A percentile compares a stretch with the other conserved stretches of the same genome.
phyloP scores from a whole-genome alignment of 257 asterid species.

The Coffea eugenioides region DNA sequence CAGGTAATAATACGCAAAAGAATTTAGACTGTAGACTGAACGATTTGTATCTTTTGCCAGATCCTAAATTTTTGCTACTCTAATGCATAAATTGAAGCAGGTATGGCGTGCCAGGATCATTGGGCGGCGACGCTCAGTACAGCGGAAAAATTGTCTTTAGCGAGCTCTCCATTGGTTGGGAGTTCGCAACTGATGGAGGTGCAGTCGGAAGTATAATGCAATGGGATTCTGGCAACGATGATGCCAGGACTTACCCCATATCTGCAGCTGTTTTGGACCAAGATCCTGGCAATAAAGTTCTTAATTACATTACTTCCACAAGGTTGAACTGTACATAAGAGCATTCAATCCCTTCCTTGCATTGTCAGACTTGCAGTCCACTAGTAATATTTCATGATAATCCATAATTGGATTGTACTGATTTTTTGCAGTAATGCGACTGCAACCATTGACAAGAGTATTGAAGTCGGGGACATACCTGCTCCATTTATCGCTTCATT shows the following conservation, averaged over 20 bases:
- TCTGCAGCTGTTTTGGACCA: slow-evolving; percentile 39
- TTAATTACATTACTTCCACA: slow-evolving; percentile 38
- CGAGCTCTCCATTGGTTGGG: slow-evolving; percentile 13
- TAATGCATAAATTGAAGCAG: slow-evolving; percentile 20
- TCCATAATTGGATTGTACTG: background rate
- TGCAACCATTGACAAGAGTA: slow-evolving; percentile 42
- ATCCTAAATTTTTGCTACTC: too few relatives aligned
- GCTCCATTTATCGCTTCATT: slow-evolving; percentile 61
- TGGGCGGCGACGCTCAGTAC: slow-evolving; percentile 36
- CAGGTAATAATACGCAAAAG: slow-evolving; percentile 22
- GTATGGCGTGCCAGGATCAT: slow-evolving; percentile 32
- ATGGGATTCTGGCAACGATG: slow-evolving; percentile 31
- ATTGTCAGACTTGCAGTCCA: too few relatives aligned
- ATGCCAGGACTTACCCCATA: slow-evolving; percentile 47
- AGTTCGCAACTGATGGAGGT: slow-evolving; percentile 25
- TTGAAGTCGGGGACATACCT: slow-evolving; percentile 15
- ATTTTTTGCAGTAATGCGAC: slow-evolving; percentile 42
- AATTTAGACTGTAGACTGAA: too few relatives aligned
- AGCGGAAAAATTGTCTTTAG: slow-evolving; percentile 54
- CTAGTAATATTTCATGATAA: too few relatives aligned
- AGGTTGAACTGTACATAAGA: slow-evolving; percentile 17
- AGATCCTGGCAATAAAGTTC: slow-evolving; percentile 31
- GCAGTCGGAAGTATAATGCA: slow-evolving; percentile 50
- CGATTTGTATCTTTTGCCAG: too few relatives aligned
- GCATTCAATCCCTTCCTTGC: too few relatives aligned